Evolutionary conservation across 352 stramenopile species (phyloP).

Genomic region (Globisporangium acanthophoron): DNA sequence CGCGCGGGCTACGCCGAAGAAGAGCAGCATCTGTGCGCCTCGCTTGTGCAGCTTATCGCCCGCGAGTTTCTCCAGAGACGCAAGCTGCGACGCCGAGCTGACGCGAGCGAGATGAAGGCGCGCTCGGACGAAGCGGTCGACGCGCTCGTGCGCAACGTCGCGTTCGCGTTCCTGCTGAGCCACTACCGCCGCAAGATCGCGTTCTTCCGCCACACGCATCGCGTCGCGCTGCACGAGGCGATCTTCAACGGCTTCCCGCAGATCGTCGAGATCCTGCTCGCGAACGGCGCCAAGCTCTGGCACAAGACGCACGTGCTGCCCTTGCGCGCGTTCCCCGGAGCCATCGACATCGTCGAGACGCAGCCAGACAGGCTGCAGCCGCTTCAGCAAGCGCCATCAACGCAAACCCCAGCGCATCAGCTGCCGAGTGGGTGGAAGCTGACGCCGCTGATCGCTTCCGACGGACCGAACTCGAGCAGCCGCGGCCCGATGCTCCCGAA

Average conservation of each 20-base stretch:
- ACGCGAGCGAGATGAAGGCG: conserved; percentile 7
- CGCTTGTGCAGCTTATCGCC: conserved; percentile 58
- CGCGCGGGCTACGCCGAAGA: conserved; percentile 34
- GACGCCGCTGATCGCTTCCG: conserved; percentile 22
- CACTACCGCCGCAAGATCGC: conserved; percentile 42
- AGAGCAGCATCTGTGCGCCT: conserved; percentile 49
- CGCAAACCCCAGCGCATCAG: conserved; percentile 6
- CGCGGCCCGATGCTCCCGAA: conserved; percentile 30
- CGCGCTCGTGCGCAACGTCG: conserved; percentile 52
- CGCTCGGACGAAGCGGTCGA: conserved; percentile 42
- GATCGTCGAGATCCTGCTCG: conserved; percentile 45
- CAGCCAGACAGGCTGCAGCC: too few relatives aligned
- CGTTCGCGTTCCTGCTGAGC: conserved; percentile 51
- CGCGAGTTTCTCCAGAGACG: conserved; percentile 40
- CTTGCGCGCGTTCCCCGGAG: conserved; percentile 32
- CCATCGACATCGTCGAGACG: neutral
- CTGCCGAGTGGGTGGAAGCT: conserved; percentile 34
- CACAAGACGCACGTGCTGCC: conserved; percentile 63
- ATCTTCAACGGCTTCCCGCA: conserved; percentile 59
- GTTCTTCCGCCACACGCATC: conserved; percentile 50
- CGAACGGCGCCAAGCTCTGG: conserved; percentile 43
- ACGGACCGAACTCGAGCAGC: too few relatives aligned
- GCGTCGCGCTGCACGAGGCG: conserved; percentile 69
- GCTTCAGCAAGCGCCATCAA: neutral
- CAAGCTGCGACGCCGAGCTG: conserved; percentile 7